These are phyloP conservation scores for Pseudocercospora vitis DNA, from an alignment of 2,329 filamentous ascomycete species.

Conservation along the genomic window DNA sequence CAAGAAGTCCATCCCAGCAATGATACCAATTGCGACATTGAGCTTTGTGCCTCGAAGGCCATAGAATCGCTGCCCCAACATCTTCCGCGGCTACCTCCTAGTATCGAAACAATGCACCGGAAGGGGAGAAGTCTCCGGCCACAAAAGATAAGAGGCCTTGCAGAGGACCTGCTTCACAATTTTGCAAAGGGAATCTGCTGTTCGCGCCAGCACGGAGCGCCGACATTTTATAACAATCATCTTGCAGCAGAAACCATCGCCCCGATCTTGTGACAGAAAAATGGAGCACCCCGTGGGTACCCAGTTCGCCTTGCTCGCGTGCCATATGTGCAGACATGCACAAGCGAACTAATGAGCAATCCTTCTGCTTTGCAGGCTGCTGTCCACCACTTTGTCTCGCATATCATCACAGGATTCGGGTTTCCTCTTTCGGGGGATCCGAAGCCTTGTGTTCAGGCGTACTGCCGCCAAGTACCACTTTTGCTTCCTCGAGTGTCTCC, in stretches of 20 bases:
- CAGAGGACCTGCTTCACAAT: conserved; percentile 1
- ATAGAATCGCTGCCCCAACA: conserved; percentile 34
- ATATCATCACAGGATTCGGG: not conserved
- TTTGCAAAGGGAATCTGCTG: conserved; percentile 1
- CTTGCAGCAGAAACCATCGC: conserved; percentile 11
- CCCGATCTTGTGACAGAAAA: conserved; percentile 8
- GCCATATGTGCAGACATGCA: conserved; percentile 7
- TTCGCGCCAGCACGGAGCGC: conserved; percentile 13
- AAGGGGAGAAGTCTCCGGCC: not conserved
- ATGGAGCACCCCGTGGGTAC: conserved; percentile 10
- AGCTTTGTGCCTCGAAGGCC: conserved; percentile 45
- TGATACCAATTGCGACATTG: conserved; percentile 45
- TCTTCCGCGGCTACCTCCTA: not conserved
- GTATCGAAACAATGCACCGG: not conserved
- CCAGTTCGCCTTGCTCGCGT: conserved; percentile 3
- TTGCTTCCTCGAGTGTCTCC: not conserved
- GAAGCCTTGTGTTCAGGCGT: no score
- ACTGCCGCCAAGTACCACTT: no score
- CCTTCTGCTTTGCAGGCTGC: not conserved
- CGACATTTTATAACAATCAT: conserved; percentile 14
- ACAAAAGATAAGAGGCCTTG: conserved; percentile 1
- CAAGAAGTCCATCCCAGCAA: conserved; percentile 45
- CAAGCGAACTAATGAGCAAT: conserved; percentile 14
- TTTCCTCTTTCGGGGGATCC: not conserved
- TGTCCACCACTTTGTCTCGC: not conserved